A percentile compares a stretch with the other conserved stretches of the same genome.
These are phyloP conservation scores for Tylopilus sp. DNA, from an alignment of 1,284 basidiomycete genomes.

Conservation along the genomic window DNA sequence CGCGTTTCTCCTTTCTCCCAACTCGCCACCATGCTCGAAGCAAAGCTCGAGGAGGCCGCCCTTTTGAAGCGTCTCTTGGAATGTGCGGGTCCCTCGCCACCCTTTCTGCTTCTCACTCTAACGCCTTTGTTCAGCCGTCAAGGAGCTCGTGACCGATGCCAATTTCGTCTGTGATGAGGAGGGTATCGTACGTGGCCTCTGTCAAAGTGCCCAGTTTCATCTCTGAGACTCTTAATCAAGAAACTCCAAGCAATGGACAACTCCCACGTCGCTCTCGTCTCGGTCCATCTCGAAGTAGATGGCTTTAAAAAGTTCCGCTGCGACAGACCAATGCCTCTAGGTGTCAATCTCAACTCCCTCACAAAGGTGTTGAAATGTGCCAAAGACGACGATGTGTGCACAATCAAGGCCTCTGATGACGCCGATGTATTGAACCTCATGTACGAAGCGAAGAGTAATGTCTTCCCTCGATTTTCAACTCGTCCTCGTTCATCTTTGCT, in stretches of 20 bases:
- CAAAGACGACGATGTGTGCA: slow-evolving; percentile 95
- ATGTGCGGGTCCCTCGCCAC: slow-evolving; percentile 58
- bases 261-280: slow-evolving; percentile 97
- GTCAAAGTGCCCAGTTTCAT: background rate
- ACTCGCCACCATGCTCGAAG: slow-evolving; percentile 83
- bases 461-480: background rate
- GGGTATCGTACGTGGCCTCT: slow-evolving; percentile 78
- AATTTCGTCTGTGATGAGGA: slow-evolving; percentile 99
- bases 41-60: slow-evolving; percentile 85
- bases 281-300: slow-evolving; percentile 80
- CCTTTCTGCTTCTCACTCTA: background rate
- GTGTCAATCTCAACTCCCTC: slow-evolving; percentile 90
- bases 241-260: slow-evolving; percentile 99
- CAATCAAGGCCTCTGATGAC: slow-evolving; percentile 93
- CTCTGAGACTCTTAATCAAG: slow-evolving; percentile 44
- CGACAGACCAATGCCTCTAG: slow-evolving; percentile 95
- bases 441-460: slow-evolving; percentile 92
- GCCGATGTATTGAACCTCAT: slow-evolving; percentile 91
- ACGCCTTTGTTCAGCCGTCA: slow-evolving; percentile 77
- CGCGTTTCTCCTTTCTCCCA: slow-evolving; percentile 27
- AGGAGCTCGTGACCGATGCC: slow-evolving; percentile 97
- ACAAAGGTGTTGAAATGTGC: slow-evolving; percentile 98
- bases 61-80: slow-evolving; percentile 91
- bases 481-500: background rate
- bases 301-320: slow-evolving; percentile 95